phyloP scores from a whole-genome alignment of 805 yeast genomes.

The Yarrowia divulgata region DNA sequence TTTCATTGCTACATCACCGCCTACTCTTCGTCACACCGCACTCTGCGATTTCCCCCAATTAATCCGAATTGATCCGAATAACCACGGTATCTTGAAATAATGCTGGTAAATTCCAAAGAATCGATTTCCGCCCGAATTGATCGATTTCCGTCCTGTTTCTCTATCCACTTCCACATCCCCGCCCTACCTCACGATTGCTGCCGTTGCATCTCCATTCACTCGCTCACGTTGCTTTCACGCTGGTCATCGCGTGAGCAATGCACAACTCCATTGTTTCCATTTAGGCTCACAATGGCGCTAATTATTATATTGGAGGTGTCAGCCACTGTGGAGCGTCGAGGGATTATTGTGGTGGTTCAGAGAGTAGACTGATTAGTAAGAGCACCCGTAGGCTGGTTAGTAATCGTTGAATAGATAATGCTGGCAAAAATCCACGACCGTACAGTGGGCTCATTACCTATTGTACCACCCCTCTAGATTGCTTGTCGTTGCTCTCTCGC shows the following conservation, averaged over 20 bases:
- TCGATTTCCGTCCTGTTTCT: neutral
- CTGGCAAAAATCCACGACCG: too few relatives aligned
- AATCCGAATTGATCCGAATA: too few relatives aligned
- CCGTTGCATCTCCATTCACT: neutral
- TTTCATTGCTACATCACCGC: too few relatives aligned
- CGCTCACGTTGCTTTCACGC: conserved; percentile 13
- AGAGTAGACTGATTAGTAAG: too few relatives aligned
- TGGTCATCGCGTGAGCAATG: conserved; percentile 27
- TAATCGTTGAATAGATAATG: too few relatives aligned
- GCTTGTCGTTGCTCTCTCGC: conserved; percentile 7
- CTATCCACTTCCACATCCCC: neutral
- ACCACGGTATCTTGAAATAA: too few relatives aligned
- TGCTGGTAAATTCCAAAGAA: neutral
- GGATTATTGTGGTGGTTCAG: too few relatives aligned
- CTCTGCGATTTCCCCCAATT: too few relatives aligned
- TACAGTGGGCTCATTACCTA: too few relatives aligned
- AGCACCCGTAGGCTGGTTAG: too few relatives aligned
- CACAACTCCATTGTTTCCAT: conserved; percentile 1
- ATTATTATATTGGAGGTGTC: neutral
- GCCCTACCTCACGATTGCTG: neutral
- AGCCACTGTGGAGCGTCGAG: neutral
- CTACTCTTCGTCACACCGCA: too few relatives aligned
- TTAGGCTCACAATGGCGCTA: conserved; percentile 14
- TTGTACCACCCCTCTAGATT: too few relatives aligned
- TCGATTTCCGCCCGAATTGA: neutral